phyloP scores from a whole-genome alignment of 2,329 filamentous ascomycete species.

The Colletotrichum tofieldiae region DNA sequence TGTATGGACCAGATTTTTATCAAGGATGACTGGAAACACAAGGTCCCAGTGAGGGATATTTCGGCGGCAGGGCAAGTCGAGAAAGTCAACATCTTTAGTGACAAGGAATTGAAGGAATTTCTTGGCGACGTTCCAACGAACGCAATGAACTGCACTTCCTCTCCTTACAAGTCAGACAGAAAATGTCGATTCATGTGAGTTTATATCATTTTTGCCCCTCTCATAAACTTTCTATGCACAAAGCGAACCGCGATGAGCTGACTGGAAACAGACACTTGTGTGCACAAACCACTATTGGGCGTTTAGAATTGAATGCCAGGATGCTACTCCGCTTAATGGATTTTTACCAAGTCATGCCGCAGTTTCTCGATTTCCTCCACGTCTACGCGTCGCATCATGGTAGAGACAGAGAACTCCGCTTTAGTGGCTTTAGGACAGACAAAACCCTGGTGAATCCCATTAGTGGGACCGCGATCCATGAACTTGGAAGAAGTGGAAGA shows the following conservation, averaged over 20 bases:
- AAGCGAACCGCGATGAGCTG: not conserved
- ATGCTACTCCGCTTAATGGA: slow-evolving; percentile 46
- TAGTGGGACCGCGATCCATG: slow-evolving; percentile 40
- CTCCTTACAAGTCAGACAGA: not conserved
- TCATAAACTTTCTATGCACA: not conserved
- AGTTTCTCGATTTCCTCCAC: slow-evolving; percentile 57
- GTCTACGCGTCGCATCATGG: slow-evolving; percentile 52
- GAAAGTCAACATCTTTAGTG: not conserved
- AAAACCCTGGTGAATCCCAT: slow-evolving; percentile 45
- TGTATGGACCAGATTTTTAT: not conserved
- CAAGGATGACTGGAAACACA: not conserved
- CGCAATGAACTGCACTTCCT: not conserved
- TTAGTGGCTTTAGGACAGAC: slow-evolving; percentile 55
- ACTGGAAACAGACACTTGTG: not conserved
- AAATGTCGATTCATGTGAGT: slow-evolving; percentile 24
- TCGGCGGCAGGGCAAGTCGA: not conserved
- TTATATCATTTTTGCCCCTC: not conserved
- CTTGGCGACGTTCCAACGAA: not conserved
- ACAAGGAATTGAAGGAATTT: not conserved
- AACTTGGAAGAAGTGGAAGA: slow-evolving; percentile 52
- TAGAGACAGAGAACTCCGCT: slow-evolving; percentile 51
- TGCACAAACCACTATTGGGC: not conserved
- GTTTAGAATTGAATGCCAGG: not conserved
- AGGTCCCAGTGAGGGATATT: slow-evolving; percentile 5
- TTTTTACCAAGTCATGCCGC: slow-evolving; percentile 58